These are phyloP conservation scores for Massarina eburnea DNA, from an alignment of 2,329 filamentous ascomycete genomes.

Conservation along the genomic window DNA sequence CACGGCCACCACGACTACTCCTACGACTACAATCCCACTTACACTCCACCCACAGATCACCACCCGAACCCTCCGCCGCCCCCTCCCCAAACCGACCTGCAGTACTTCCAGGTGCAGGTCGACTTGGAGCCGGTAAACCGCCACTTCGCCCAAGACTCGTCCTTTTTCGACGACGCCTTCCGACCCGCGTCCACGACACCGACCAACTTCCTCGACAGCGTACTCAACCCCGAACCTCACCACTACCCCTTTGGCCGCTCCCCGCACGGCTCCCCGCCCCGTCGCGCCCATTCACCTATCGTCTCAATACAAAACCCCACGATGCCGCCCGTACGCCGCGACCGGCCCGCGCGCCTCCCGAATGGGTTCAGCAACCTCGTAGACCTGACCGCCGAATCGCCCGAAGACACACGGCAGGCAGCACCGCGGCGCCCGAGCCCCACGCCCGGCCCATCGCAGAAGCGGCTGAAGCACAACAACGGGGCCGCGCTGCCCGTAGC, in stretches of 20 bases:
- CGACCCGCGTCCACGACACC: conserved; percentile 18
- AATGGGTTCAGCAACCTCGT: conserved; percentile 33
- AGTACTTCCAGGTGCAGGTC: conserved; percentile 3
- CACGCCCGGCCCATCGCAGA: conserved; percentile 32
- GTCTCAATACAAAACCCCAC: neutral
- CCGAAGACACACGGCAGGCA: conserved; percentile 15
- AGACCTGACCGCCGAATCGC: conserved; percentile 27
- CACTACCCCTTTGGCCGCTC: conserved; percentile 16
- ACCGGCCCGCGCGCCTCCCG: neutral
- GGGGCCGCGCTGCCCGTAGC: conserved; percentile 3
- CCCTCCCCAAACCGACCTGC: neutral
- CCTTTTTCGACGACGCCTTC: conserved; percentile 18
- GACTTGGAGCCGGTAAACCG: neutral
- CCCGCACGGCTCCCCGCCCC: conserved; percentile 4
- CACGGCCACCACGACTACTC: neutral
- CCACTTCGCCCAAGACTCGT: conserved; percentile 3
- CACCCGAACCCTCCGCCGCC: neutral
- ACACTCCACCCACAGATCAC: neutral
- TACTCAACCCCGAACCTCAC: conserved; percentile 28
- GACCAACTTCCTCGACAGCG: conserved; percentile 29
- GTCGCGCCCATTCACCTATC: neutral
- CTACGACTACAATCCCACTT: neutral
- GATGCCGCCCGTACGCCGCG: conserved; percentile 17
- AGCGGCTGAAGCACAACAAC: conserved; percentile 30
- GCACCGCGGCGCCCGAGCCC: conserved; percentile 26